Evolutionary conservation across 805 yeast species (phyloP), one percentile per base, ranked within the genome.

Genomic region (Kodamaea laetipori): DNA sequence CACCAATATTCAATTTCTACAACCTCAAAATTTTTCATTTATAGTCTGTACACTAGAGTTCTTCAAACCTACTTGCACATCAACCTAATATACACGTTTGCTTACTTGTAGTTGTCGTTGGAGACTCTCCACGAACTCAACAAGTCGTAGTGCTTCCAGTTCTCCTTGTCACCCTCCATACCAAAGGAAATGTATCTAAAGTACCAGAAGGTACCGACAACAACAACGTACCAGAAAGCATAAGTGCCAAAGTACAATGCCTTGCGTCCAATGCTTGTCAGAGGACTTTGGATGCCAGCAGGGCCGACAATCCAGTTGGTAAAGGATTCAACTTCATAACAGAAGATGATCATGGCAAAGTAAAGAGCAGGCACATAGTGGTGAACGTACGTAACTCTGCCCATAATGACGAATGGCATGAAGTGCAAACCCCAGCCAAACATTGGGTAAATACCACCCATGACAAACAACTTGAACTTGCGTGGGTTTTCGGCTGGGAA

Each of bases 341-440:
- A 80, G 53, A 81, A 74, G 23, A 88, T 83, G 51, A 90, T 70
- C 72, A 90, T 84, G 39, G 98, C 98, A 82, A 92, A 92, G 68
- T 86, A 92, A 50, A 90, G 76, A 1, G 98, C 96, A 10, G 99
- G 99, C 53, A 90, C 79, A 66, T 92, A 92, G 64, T 92, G 99
- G 67, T 92, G 99, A 25, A 92, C 94, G 63, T 94, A 92, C 2
- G 96, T 90, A 45, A 94, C 97, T 73, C 99, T 86, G 9, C 95
- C 90, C 99, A 92, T 92, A 47, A 89, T 67, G 24, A 85, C 79
- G 67, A 92, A 92, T 25, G 99, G 98, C 57, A 86, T 60, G 66
- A 74, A 92, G 66, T 92, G 97, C 56, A 89, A 73, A 33, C 81
- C 74, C 97, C 97, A 92, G 8, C 96, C 96, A 32, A 87, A 58